These are phyloP conservation scores for Spathaspora girioi DNA, from an alignment of 805 yeast genomes.

Conservation along the genomic window DNA sequence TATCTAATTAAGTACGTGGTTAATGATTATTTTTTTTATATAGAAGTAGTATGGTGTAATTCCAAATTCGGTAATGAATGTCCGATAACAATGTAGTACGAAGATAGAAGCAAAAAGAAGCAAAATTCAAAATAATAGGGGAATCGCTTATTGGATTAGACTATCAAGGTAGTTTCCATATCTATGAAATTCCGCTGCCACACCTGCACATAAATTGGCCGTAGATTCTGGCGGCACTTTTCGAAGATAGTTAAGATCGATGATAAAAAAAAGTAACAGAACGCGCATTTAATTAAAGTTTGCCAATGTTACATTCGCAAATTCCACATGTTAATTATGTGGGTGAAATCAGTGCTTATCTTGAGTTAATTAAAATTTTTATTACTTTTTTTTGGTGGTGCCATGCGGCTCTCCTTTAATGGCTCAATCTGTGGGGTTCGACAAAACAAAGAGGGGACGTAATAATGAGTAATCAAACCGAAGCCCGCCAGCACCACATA, in stretches of 20 bases:
- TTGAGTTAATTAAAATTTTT: background rate
- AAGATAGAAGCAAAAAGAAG: background rate
- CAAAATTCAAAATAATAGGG: background rate
- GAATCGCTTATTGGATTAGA: too few species aligned
- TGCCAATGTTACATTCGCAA: background rate
- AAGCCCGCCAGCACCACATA: too few species aligned
- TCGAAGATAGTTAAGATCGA: too few species aligned
- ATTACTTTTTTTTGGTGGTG: background rate
- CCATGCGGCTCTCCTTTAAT: background rate
- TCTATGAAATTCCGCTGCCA: background rate
- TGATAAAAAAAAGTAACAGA: too few species aligned
- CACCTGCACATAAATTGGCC: background rate
- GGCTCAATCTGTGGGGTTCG: background rate
- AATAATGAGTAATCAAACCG: too few species aligned
- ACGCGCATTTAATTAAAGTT: too few species aligned
- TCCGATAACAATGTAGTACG: background rate
- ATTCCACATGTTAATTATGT: background rate
- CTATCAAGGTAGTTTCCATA: background rate
- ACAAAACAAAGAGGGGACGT: background rate
- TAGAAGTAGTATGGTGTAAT: too few species aligned
- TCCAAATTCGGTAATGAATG: background rate
- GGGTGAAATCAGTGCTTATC: background rate
- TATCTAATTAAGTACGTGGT: too few species aligned
- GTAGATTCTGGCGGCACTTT: background rate
- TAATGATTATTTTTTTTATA: too few species aligned